Percentiles rank a stretch among this genome's conserved stretches.
Conservation (phyloP, 2,329 filamentous ascomycete species). For the Triangularia verruculosa region DNA sequence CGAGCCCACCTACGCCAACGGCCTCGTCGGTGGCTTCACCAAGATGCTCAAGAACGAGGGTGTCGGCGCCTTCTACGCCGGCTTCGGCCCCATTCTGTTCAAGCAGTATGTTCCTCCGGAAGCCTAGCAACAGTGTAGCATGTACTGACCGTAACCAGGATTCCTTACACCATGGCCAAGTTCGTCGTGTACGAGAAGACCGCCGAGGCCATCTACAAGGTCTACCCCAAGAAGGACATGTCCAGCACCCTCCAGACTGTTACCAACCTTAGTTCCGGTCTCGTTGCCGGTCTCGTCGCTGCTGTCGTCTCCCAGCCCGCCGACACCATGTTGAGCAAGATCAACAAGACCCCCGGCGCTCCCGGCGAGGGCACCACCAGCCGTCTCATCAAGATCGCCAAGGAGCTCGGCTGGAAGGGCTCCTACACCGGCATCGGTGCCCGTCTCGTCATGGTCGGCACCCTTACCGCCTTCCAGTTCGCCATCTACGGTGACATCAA, state of each 20-base stretch:
- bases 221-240: slow-evolving; percentile 64
- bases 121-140: not conserved
- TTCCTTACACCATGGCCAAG: slow-evolving; percentile 86
- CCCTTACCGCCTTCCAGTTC: slow-evolving; percentile 71
- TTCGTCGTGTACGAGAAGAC: slow-evolving; percentile 87
- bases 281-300: slow-evolving; percentile 68
- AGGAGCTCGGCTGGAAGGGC: slow-evolving; percentile 72
- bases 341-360: slow-evolving; percentile 82
- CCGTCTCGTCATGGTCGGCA: slow-evolving; percentile 54
- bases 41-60: slow-evolving; percentile 75
- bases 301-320: slow-evolving; percentile 79
- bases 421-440: slow-evolving; percentile 73
- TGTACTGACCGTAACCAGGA: slow-evolving; percentile 43
- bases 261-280: slow-evolving; percentile 56
- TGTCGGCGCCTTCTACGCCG: slow-evolving; percentile 75
- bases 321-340: slow-evolving; percentile 84
- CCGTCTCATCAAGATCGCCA: slow-evolving; percentile 76
- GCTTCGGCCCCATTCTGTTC: slow-evolving; percentile 75
- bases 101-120: slow-evolving; percentile 58
- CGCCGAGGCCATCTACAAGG: slow-evolving; percentile 62
- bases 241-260: slow-evolving; percentile 62
- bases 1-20: slow-evolving; percentile 71
- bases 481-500: slow-evolving; percentile 79
- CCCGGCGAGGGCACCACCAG: slow-evolving; percentile 74
- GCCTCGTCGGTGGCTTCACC: slow-evolving; percentile 67